A percentile compares a stretch with the other conserved stretches of the same genome.
Evolutionary conservation across 2,329 filamentous ascomycete species (phyloP).

Genomic region (Epichloe amarillans): DNA sequence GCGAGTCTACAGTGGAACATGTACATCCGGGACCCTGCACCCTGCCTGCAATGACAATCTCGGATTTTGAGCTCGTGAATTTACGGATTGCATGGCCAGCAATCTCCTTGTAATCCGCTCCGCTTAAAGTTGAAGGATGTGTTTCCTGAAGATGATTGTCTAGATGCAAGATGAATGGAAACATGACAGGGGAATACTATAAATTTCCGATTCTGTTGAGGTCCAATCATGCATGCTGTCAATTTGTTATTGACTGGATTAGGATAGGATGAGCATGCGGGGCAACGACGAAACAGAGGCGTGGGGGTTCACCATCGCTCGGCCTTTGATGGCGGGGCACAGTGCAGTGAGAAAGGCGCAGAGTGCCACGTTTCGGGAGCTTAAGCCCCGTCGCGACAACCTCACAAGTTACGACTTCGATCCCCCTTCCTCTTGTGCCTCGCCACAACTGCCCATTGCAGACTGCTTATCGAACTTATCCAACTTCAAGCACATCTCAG

Average conservation of each 20-base stretch:
- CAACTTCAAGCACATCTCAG: background rate
- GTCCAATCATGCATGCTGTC: background rate
- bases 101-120: no score
- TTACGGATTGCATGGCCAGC: no score
- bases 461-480: no score
- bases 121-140: no score
- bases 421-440: background rate
- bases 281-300: background rate
- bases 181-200: background rate
- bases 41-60: no score
- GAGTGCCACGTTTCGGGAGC: no score
- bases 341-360: background rate
- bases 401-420: background rate
- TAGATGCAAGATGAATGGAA: background rate
- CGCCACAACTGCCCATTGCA: background rate
- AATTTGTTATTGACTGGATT: background rate
- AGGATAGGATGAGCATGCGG: background rate
- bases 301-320: background rate
- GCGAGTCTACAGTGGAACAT: no score
- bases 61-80: no score
- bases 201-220: background rate
- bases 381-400: background rate
- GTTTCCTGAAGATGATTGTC: no score
- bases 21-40: background rate
- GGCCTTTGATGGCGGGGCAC: background rate